These are phyloP conservation scores for Tolypocladium guangdongense DNA, from an alignment of 2,329 filamentous ascomycete species.

Conservation along the genomic window DNA sequence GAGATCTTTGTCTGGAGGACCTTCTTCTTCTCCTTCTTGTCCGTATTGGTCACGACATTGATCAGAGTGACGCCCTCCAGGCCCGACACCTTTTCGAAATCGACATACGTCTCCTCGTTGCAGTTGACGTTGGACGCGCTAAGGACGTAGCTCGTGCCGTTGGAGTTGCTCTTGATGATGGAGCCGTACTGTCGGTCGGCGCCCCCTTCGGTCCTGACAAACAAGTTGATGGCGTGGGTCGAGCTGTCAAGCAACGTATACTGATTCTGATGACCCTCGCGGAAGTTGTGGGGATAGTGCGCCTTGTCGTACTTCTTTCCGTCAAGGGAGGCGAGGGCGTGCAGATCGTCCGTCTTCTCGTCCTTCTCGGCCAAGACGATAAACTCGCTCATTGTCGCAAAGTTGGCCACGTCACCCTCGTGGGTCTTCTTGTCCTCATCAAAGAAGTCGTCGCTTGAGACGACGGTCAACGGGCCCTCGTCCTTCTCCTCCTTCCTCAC, in stretches of 20 bases:
- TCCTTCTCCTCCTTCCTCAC: slow-evolving; percentile 43
- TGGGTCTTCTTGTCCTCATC: slow-evolving; percentile 42
- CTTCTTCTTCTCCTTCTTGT: slow-evolving; percentile 69
- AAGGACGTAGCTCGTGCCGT: slow-evolving; percentile 88
- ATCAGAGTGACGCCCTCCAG: slow-evolving; percentile 83
- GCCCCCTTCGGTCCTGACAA: slow-evolving; percentile 67
- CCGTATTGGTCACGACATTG: slow-evolving; percentile 70
- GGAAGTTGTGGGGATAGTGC: slow-evolving; percentile 76
- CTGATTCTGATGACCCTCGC: slow-evolving; percentile 63
- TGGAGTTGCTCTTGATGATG: slow-evolving; percentile 96
- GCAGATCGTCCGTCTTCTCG: slow-evolving; percentile 55
- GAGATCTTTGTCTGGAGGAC: slow-evolving; percentile 84
- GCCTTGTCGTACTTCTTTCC: slow-evolving; percentile 73
- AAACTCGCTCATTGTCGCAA: slow-evolving; percentile 94
- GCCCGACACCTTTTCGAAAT: slow-evolving; percentile 92
- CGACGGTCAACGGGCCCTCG: slow-evolving; percentile 54
- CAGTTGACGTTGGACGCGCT: slow-evolving; percentile 75
- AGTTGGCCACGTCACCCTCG: slow-evolving; percentile 58
- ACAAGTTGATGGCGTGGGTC: slow-evolving; percentile 87
- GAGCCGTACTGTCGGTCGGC: slow-evolving; percentile 63
- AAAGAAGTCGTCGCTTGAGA: slow-evolving; percentile 74
- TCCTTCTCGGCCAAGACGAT: slow-evolving; percentile 78
- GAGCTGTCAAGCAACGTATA: slow-evolving; percentile 95
- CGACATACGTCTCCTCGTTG: slow-evolving; percentile 66
- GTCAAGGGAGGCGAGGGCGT: slow-evolving; percentile 75